Evolutionary conservation across 108 stramenopile species (phyloP), one percentile per base, ranked within the genome.

Genomic region (Tribonema minus): DNA sequence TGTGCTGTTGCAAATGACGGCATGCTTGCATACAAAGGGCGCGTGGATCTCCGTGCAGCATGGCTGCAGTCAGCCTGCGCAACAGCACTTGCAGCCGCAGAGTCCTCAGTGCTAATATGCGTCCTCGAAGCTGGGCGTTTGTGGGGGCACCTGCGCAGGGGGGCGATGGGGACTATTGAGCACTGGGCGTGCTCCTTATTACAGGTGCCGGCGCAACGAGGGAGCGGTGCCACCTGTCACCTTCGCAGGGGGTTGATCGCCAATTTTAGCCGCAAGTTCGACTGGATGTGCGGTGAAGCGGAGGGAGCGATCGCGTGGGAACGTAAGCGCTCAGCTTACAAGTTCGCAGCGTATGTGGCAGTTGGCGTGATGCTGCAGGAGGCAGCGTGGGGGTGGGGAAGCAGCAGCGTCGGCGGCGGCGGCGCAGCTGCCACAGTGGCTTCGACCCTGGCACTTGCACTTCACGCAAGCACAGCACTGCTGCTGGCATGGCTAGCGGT

Each of bases 281-380:
- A 73, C 7, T 73, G 72, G 72, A 38, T 60, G 62, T 73, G 72
- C 38, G 38, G 39, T 3, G 38, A 38, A 26, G 26, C 40, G 29
- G n/a, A 35, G 4, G 72, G 72, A 7, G 72, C 63, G 0, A 41
- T 37, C 5, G 32, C 39, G n/a, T 0, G 12, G 36, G 72, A 73
- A 29, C 29, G 3, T 0, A 37, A 5, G n/a, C 61, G 59, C 32
- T n/a, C n/a, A n/a, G n/a, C n/a, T n/a, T n/a, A n/a, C n/a, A n/a
- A n/a, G n/a, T n/a, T n/a, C n/a, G n/a, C n/a, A n/a, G n/a, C n/a
- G n/a, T n/a, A n/a, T n/a, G n/a, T n/a, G n/a, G n/a, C n/a, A n/a
- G n/a, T n/a, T n/a, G n/a, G n/a, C n/a, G n/a, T n/a, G n/a, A n/a
- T n/a, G n/a, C n/a, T n/a, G n/a, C n/a, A n/a, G n/a, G n/a, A n/a